These are phyloP conservation scores for Perilla frutescens DNA, from an alignment of 257 asterid species.

Conservation along the genomic window DNA sequence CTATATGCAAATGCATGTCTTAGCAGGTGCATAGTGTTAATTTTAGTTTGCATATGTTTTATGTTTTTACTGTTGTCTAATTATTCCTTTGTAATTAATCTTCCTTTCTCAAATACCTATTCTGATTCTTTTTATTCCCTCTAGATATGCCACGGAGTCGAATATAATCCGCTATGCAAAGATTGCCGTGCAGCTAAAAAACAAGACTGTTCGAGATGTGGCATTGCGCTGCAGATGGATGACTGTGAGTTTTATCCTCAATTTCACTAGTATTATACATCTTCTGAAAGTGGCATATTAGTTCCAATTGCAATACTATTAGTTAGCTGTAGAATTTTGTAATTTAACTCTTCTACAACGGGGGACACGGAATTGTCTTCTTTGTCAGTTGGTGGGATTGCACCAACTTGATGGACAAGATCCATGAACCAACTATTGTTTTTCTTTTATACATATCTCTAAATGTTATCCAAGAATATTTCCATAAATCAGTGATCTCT, in stretches of 20 bases:
- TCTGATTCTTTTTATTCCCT: conserved; percentile 10
- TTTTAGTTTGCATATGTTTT: not conserved
- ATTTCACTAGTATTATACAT: not conserved
- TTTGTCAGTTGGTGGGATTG: not conserved
- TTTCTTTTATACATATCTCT: no score
- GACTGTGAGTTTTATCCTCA: conserved; percentile 60
- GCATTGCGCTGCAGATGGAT: conserved; percentile 98
- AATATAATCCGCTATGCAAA: conserved; percentile 81
- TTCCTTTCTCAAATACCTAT: not conserved
- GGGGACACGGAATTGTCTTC: not conserved
- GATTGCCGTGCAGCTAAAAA: conserved; percentile 76
- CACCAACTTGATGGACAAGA: conserved; percentile 3
- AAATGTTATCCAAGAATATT: no score
- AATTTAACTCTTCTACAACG: not conserved
- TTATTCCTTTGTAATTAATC: not conserved
- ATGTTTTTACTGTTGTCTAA: not conserved
- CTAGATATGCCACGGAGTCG: conserved; percentile 80
- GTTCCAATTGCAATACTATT: not conserved
- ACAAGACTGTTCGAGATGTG: conserved; percentile 93
- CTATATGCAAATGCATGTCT: not conserved
- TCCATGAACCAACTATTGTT: not conserved
- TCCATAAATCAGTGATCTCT: not conserved
- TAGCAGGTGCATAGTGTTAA: not conserved
- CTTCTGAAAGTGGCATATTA: not conserved
- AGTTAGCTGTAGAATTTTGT: not conserved